Base-by-base conservation (phyloP, 1,139 yeast species). In the Tardiomyces blankii region DNA sequence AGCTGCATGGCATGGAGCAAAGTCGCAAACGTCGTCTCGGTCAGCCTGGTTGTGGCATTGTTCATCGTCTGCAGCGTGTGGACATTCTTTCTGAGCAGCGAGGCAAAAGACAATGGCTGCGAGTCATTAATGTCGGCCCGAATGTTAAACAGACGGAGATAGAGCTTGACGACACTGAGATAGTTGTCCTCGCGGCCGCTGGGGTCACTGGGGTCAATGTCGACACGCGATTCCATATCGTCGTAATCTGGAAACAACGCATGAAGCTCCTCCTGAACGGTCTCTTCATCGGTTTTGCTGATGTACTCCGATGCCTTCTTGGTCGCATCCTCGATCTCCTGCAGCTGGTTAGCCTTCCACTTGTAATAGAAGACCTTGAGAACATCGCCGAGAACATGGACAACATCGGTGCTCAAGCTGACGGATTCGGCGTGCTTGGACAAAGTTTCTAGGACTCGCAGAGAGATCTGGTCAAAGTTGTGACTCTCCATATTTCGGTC, bases 211-310 rank as follows among this genome's bases (percentile, higher is more conserved):
- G 30, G 30, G 11, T 14, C 16, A 11, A 30, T 30, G 9, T 14
- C 35, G 5, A 14, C 16, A 13, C 16, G 35, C 16, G 35, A 4
- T 5, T 30, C 19, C 18, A 16, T 66, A 3, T 82, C 86, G 43
- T 87, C 96, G 55, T 77, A 87, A 58, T 87, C 96, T 0, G 97
- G 97, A 72, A 91, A 91, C 65, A 89, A 63, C 25, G 63, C 61
- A 57, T 68, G 75, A 64, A 89, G 86, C 46, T 88, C 96, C 23
- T 73, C 79, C 51, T 83, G 93, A 11, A 77, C 73, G 3, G 77
- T 76, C 2, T 77, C 74, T 49, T 82, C 82, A 27, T 69, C 54
- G 25, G 55, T 74, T 44, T 67, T 65, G 59, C 75, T 85, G 42
- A 84, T 68, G 23, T 82, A 78, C 43, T 77, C 75, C 48, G 76